Conservation (phyloP, 1,139 yeast species). For the Protomyces inundatus region DNA sequence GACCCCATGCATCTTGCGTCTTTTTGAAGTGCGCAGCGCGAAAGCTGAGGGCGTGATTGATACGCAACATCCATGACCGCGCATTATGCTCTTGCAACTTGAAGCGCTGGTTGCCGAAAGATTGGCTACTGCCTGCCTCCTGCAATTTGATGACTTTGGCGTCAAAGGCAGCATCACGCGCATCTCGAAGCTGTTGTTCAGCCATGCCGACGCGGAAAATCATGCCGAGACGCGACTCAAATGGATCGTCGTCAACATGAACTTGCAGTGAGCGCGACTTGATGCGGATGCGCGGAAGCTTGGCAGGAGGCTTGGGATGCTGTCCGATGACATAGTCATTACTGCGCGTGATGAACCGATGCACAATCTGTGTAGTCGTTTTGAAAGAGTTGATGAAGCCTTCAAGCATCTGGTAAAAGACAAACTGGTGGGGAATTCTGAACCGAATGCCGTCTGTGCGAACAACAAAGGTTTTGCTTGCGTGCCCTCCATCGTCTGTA, state of each 20-base stretch:
- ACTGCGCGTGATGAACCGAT: slow-evolving; percentile 48
- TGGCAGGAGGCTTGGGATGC: slow-evolving; percentile 45
- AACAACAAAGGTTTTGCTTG: slow-evolving; percentile 14
- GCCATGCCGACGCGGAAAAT: slow-evolving; percentile 68
- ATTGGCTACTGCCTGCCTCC: slow-evolving; percentile 5
- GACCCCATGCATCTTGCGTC: slow-evolving; percentile 51
- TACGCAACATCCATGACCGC: slow-evolving; percentile 65
- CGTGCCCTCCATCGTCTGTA: neutral
- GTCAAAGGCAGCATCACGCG: slow-evolving; percentile 54
- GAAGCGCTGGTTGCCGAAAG: slow-evolving; percentile 20
- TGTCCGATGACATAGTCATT: slow-evolving; percentile 43
- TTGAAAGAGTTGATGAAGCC: slow-evolving; percentile 58
- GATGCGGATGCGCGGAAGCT: slow-evolving; percentile 52
- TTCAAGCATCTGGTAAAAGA: slow-evolving; percentile 62
- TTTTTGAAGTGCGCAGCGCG: slow-evolving; percentile 38
- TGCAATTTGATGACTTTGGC: slow-evolving; percentile 38
- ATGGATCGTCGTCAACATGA: slow-evolving; percentile 73
- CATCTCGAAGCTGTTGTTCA: slow-evolving; percentile 65
- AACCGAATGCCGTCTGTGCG: slow-evolving; percentile 39
- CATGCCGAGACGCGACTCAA: slow-evolving; percentile 70
- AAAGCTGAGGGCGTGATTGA: slow-evolving; percentile 14
- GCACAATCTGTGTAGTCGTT: slow-evolving; percentile 51
- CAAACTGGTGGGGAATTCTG: slow-evolving; percentile 55
- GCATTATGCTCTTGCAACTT: slow-evolving; percentile 48
- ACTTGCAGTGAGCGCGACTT: slow-evolving; percentile 48